Evolutionary conservation across 305 asterid species (phyloP).

Genomic region (Coffea humblotiana): DNA sequence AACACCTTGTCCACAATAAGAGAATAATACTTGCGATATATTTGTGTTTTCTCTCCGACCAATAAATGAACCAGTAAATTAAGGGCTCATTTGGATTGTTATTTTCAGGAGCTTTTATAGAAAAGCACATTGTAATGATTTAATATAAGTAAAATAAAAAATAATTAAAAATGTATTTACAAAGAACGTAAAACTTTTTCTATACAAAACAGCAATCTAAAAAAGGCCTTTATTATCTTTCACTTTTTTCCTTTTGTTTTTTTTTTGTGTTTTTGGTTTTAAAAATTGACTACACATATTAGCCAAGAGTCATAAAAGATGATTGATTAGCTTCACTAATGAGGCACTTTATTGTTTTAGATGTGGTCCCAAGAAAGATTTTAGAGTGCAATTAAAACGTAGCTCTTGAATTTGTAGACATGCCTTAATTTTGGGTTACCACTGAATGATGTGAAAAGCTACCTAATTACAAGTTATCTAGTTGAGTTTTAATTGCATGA

Average conservation of each 20-base stretch:
- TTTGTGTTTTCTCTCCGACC: not conserved
- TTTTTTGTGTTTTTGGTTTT: too few relatives aligned
- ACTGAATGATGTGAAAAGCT: not conserved
- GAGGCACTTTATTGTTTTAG: not conserved
- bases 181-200: too few relatives aligned
- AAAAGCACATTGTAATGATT: too few relatives aligned
- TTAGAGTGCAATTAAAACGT: not conserved
- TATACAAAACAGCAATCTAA: too few relatives aligned
- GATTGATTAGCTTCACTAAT: not conserved
- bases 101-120: too few relatives aligned
- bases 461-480: not conserved
- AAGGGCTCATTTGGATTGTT: too few relatives aligned
- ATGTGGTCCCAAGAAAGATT: not conserved
- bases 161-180: too few relatives aligned
- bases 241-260: too few relatives aligned
- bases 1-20: not conserved
- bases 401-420: not conserved
- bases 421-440: not conserved
- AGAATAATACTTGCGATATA: not conserved
- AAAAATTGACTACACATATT: too few relatives aligned
- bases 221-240: too few relatives aligned
- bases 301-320: not conserved
- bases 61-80: too few relatives aligned
- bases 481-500: not conserved
- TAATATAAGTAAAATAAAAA: too few relatives aligned